Base-by-base conservation (phyloP, 768 basidiomycete genomes). In the Lepiota venenata region DNA sequence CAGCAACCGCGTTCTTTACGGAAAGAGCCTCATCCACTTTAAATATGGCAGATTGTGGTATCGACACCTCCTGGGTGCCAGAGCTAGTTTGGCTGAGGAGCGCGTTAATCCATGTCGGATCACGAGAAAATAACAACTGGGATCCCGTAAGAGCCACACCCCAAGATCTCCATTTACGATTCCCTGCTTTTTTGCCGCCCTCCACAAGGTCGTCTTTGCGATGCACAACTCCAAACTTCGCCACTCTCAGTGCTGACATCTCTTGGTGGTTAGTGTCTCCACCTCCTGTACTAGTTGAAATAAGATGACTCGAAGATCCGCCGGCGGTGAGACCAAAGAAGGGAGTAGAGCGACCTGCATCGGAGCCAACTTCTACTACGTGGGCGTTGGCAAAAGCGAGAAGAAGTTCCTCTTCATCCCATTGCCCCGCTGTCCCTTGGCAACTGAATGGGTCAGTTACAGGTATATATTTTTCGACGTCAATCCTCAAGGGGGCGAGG, bases 41-140 rank as follows among this genome's bases (percentile, higher is more conserved):
- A 56, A 87, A 78, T 9, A 78, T 60, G 15, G 72, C 59, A 52
- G 69, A 59, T 39, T 76, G 68, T 55, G 81, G 69, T 52, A 76
- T 65, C 1, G 69, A 35, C 35, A 70, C n/a, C 10, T 63, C 14
- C 50, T 69, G 70, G 15, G 68, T 66, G 46, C 66, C 63, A 10
- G 66, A 56, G 15, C 67, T 50, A 49, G 39, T 20, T 29, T 55
- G 54, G 14, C 55, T 52, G n/a, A 55, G 49, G 57, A 61, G 22
- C 1, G 47, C 4, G 16, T 78, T 32, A 25, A 49, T 45, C 82
- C 79, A 85, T 12, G 78, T 63, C 2, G 79, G 66, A 67, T 93
- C 90, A 25, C 88, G 87, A 71, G 93, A 94, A 66, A 98, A 88
- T 42, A 98, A 78, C 3, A 99, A 75, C 62, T 98, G 96, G 4